Conservation (phyloP, 345 rosid genomes). For the Salix exigua region DNA sequence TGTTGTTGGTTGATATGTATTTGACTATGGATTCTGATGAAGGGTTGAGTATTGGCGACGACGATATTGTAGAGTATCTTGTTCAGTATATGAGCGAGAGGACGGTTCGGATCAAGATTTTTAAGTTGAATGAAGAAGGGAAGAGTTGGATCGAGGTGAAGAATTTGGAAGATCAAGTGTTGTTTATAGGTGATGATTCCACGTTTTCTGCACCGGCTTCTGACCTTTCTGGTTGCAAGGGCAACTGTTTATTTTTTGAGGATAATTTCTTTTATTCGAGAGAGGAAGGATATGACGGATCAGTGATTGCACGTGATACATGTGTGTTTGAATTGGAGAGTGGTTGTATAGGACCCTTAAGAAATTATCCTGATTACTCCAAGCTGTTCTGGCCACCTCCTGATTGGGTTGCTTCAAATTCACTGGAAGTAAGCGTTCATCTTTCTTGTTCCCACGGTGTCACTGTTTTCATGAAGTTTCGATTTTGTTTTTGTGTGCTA, state of each 20-base stretch:
- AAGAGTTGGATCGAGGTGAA: constrained; percentile 54
- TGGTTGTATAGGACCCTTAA: constrained; percentile 45
- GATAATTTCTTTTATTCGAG: constrained; percentile 47
- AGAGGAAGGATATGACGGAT: constrained; percentile 21
- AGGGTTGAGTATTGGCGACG: constrained; percentile 24
- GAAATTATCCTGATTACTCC: constrained; percentile 41
- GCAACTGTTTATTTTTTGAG: constrained; percentile 57
- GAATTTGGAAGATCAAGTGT: constrained; percentile 48
- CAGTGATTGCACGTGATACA: constrained; percentile 37
- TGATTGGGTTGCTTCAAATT: constrained; percentile 45
- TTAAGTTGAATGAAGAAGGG: constrained; percentile 39
- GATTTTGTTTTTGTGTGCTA: not conserved
- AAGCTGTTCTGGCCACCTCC: constrained; percentile 93
- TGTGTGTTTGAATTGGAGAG: constrained; percentile 66
- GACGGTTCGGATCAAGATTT: constrained; percentile 69
- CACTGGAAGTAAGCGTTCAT: constrained; percentile 45
- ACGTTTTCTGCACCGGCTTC: constrained; percentile 55
- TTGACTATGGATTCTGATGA: constrained; percentile 53
- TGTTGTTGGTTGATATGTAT: constrained; percentile 80
- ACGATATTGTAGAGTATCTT: constrained; percentile 34
- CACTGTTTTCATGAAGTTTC: not conserved
- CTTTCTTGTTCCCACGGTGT: not conserved
- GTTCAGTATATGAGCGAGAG: constrained; percentile 56
- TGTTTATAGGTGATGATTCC: constrained; percentile 89
- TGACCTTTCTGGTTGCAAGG: constrained; percentile 45